Conservation (phyloP, 352 stramenopile species). For the Pythium aphanidermatum region DNA sequence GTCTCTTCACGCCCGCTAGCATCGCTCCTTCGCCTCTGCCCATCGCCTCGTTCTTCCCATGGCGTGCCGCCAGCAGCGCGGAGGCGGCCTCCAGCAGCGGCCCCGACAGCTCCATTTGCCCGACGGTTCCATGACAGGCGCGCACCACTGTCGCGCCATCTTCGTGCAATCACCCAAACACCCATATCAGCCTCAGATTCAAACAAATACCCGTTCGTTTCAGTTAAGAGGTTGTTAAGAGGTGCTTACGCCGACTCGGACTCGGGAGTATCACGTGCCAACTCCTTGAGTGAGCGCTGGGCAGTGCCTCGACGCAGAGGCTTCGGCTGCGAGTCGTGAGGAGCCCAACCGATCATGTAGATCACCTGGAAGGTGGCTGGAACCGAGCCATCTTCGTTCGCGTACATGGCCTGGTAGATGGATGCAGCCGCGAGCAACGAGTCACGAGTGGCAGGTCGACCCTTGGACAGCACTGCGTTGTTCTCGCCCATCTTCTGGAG, state of each 20-base stretch:
- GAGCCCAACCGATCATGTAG: conserved; percentile 98
- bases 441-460: conserved; percentile 75
- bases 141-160: conserved; percentile 1
- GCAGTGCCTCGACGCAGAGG: conserved; percentile 80
- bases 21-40: background rate
- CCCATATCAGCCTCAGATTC: conserved; percentile 1
- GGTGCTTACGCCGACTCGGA: conserved; percentile 4
- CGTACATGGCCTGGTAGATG: conserved; percentile 94
- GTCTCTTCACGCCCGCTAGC: background rate
- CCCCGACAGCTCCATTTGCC: background rate
- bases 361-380: conserved; percentile 96
- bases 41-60: background rate
- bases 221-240: conserved; percentile 9
- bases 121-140: background rate
- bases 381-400: conserved; percentile 80
- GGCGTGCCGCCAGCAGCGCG: conserved; percentile 10
- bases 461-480: conserved; percentile 77
- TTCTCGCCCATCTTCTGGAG: conserved; percentile 95
- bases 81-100: conserved; percentile 3
- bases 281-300: conserved; percentile 71
- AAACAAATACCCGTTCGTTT: background rate
- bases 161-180: conserved; percentile 15
- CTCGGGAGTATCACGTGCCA: conserved; percentile 32
- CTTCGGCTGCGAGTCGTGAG: conserved; percentile 92
- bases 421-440: conserved; percentile 91